Evolutionary conservation across 495 filamentous ascomycete species (phyloP), one percentile per base, ranked within the genome.

Genomic region (Lepraria neglecta): DNA sequence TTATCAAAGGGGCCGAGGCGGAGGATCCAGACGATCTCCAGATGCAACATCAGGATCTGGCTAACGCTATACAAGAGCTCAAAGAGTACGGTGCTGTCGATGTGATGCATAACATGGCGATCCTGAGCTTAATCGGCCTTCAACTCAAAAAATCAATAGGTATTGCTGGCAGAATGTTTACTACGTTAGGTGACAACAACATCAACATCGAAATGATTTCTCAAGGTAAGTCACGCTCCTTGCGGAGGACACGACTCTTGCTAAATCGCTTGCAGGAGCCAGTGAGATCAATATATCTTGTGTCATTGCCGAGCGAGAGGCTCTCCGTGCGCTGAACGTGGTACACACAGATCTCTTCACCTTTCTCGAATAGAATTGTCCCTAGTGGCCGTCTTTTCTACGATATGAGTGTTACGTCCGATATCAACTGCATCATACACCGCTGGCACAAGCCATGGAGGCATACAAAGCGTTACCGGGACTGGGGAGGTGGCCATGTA

Each of bases 221-320:
- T n/a, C 65, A 67, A 43, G 65, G 65, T 60, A 43, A 19, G 24
- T 31, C 28, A 19, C 44, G 1, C 19, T 53, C 46, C 3, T 33
- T n/a, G 9, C 11, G 1, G 3, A 27, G 33, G 6, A n/a, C 33
- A 14, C 7, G 31, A 28, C 17, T 14, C 30, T 59, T 40, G 30
- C 30, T 43, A 17, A 59, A 24, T 3, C 52, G 54, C 50, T 45
- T 65, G 19, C 74, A 95, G 94, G 92, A 60, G 91, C 91, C 47
- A 96, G 91, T 68, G 94, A 98, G 78, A 98, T 98, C 75, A 97
- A 96, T 72, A 98, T 98, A 58, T 94, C 89, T 15, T 97, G 94
- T 72, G 94, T 98, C 9, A 95, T 98, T 67, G 89, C 94, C 67
- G 89, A 89, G 67, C 80, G 87, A 67, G 89, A 96, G 63, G 91